Conservation (phyloP, 495 filamentous ascomycete species). For the Tuber brumale region DNA sequence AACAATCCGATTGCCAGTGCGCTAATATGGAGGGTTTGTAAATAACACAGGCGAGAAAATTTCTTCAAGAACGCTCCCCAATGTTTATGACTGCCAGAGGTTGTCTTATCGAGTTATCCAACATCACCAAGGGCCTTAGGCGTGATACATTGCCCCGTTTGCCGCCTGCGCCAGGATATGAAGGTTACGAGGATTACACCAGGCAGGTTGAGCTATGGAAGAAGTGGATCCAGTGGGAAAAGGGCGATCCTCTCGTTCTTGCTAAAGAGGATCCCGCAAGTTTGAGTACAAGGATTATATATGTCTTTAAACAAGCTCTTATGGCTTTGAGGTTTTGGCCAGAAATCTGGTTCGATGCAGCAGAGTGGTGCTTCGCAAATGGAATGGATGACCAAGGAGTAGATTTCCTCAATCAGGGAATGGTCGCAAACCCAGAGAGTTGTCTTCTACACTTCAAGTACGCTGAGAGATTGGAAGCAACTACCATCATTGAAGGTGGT, state of each 20-base stretch:
- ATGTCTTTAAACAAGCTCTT: constrained; percentile 86
- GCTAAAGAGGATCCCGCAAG: constrained; percentile 66
- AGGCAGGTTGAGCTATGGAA: constrained; percentile 89
- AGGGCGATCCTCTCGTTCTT: constrained; percentile 78
- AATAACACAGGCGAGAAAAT: constrained; percentile 68
- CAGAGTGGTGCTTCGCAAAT: constrained; percentile 85
- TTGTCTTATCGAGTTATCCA: constrained; percentile 72
- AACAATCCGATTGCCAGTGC: constrained; percentile 8
- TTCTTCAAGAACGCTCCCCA: constrained; percentile 82
- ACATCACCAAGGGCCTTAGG: constrained; percentile 69
- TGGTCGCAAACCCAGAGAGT: constrained; percentile 87
- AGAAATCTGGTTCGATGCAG: constrained; percentile 90
- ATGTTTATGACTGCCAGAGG: constrained; percentile 89
- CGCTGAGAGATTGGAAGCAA: constrained; percentile 75
- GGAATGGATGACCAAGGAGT: constrained; percentile 56
- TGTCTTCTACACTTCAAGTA: constrained; percentile 80
- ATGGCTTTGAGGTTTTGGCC: constrained; percentile 93
- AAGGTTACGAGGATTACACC: constrained; percentile 76
- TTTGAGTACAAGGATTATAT: constrained; percentile 70
- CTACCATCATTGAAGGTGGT: constrained; percentile 59
- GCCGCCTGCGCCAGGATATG: constrained; percentile 76
- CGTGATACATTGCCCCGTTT: constrained; percentile 72
- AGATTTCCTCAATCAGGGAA: constrained; percentile 69
- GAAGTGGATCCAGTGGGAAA: constrained; percentile 90
- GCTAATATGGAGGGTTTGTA: constrained; percentile 33